Evolutionary conservation across 108 stramenopile genomes (phyloP).

Genomic region (Nitzschia inconspicua): DNA sequence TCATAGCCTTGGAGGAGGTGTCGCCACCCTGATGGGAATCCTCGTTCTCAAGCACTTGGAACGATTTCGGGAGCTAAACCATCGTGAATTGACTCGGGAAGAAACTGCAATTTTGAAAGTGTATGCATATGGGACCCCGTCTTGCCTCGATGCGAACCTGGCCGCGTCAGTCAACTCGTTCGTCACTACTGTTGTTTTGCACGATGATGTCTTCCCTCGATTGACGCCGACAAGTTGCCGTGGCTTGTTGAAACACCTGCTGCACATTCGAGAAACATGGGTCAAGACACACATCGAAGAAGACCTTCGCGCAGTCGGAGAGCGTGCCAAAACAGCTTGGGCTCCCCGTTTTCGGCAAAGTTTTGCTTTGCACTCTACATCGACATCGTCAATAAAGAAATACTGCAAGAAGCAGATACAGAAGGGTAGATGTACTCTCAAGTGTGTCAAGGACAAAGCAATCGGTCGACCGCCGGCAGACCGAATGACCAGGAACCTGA

Average conservation of each 20-base stretch:
- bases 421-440: slow-evolving; percentile 23
- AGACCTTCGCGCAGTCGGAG: slow-evolving; percentile 68
- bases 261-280: slow-evolving; percentile 85
- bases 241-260: slow-evolving; percentile 78
- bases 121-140: slow-evolving; percentile 88
- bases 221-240: slow-evolving; percentile 89
- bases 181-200: slow-evolving; percentile 83
- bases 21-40: slow-evolving; percentile 80
- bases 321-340: slow-evolving; percentile 75
- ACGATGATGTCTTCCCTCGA: slow-evolving; percentile 94
- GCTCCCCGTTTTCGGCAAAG: slow-evolving; percentile 64
- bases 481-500: neutral
- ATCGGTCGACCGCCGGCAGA: neutral
- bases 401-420: slow-evolving; percentile 59
- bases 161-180: slow-evolving; percentile 65
- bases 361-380: slow-evolving; percentile 45
- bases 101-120: slow-evolving; percentile 55
- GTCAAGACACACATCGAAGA: slow-evolving; percentile 75
- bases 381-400: slow-evolving; percentile 47
- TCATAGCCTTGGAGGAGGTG: slow-evolving; percentile 84
- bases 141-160: slow-evolving; percentile 84
- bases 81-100: slow-evolving; percentile 5
- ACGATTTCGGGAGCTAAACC: slow-evolving; percentile 6
- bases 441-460: slow-evolving; percentile 23
- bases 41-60: slow-evolving; percentile 63